A percentile compares a stretch with the other conserved stretches of the same genome.
Conservation (phyloP, 306 rosid species). For the Betula pendula region DNA sequence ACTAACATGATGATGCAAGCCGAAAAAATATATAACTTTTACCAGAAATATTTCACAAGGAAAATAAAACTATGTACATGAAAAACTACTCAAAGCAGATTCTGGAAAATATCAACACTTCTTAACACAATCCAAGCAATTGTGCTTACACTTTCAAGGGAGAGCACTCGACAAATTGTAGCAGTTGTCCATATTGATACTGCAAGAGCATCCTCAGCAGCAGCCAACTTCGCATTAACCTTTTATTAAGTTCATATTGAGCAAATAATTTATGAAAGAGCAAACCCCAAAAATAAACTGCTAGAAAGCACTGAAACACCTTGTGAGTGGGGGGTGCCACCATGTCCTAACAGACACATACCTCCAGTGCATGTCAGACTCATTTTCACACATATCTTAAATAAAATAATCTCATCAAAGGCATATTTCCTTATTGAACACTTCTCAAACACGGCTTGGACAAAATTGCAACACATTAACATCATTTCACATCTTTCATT, state of each 20-base stretch:
- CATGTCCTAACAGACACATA: not conserved
- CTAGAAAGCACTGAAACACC: not conserved
- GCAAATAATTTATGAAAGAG: conserved; percentile 14
- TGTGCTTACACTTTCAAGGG: conserved; percentile 77
- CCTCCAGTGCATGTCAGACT: not conserved
- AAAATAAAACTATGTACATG: not conserved
- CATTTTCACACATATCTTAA: not conserved
- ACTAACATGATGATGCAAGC: not conserved
- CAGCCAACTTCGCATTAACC: conserved; percentile 63
- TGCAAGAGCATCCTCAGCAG: conserved; percentile 85
- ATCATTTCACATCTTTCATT: not conserved
- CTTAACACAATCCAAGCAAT: conserved; percentile 20
- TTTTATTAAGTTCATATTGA: conserved; percentile 37
- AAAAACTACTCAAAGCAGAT: conserved; percentile 3
- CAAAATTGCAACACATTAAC: not conserved
- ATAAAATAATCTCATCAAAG: not conserved
- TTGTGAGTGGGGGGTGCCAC: not conserved
- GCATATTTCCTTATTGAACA: not conserved
- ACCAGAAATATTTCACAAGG: not conserved
- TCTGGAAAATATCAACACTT: conserved; percentile 19
- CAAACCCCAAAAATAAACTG: not conserved
- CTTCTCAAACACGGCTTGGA: not conserved
- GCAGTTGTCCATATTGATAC: conserved; percentile 90
- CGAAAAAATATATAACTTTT: not conserved
- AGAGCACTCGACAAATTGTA: conserved; percentile 80